Base-by-base conservation (phyloP, 176 grass and related monocot species). In the Zea mays region DNA sequence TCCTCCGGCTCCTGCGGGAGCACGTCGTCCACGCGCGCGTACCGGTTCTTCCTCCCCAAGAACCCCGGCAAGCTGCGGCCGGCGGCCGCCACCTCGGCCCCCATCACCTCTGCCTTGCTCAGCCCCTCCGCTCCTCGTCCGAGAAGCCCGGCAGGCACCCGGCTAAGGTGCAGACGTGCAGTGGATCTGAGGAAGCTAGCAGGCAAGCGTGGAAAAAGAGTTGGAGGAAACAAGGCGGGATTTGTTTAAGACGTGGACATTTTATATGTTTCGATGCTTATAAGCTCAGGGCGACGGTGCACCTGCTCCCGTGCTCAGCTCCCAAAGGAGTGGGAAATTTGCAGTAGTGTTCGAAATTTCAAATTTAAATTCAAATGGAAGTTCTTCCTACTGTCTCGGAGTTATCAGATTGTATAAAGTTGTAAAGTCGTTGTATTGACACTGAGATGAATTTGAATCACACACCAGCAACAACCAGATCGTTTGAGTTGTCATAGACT, bases 11-110 rank as follows among this genome's bases (percentile, higher is more conserved):
- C 90, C 44, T 43, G 41, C 51, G 74, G 70, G 8, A 65, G 62
- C 69, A 45, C 75, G 5, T 84, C 79, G 65, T 92, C 86, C 79
- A 92, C 88, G 70, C 83, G 82, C 47, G 68, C 45, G 21, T 92
- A 92, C 81, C 6, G 75, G 81, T 35, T 88, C 76, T 76, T 69
- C 71, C 56, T 62, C 1, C 81, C 76, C 27, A 80, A 55, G 70
- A 88, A 75, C 4, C 40, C 71, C 64, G 81, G 81, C 40, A 88
- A 3, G 71, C 62, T 10, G 85, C 59, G 43, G 75, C 36, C 69
- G 71, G 7, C 61, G 72, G 34, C 12, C 21, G 72, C 61, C 50
- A 20, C 62, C 71, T 83, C 81, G 46, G 69, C 67, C 43, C 46
- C 61, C 33, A 39, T 51, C 16, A 4, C 45, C 46, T 39, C 16